Conservation (phyloP, 2,329 filamentous ascomycete genomes). For the Pestalotiopsis fici region DNA sequence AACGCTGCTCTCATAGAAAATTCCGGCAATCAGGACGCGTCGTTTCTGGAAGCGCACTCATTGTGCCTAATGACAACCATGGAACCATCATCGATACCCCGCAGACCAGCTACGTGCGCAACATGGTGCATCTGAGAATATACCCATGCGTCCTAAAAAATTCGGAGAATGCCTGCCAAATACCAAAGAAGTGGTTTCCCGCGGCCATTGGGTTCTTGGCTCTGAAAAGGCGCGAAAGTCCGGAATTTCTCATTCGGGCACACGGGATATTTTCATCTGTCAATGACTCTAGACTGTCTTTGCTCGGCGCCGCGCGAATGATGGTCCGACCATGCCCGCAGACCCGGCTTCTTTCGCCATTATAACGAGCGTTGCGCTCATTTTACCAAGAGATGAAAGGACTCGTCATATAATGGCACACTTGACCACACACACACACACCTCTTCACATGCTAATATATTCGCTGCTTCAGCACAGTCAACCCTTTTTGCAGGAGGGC, state of each 20-base stretch:
- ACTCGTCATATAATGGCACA: not conserved
- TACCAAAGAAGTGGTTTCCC: not conserved
- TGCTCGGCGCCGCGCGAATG: constrained; percentile 5
- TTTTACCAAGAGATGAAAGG: not conserved
- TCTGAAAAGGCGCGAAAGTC: not conserved
- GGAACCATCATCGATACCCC: not conserved
- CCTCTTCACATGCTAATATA: not conserved
- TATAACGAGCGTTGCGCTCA: not conserved
- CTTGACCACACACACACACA: not conserved
- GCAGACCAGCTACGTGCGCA: not conserved
- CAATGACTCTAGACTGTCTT: not conserved
- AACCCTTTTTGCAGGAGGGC: not conserved
- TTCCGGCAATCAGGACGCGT: constrained; percentile 9
- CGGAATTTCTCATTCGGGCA: not conserved
- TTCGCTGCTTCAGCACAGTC: not conserved
- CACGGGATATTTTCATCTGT: not conserved
- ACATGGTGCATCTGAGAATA: not conserved
- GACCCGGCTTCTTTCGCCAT: not conserved
- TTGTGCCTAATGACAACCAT: constrained; percentile 5
- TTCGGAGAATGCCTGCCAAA: constrained; percentile 7
- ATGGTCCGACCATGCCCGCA: not conserved
- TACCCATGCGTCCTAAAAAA: not conserved
- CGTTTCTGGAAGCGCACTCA: not conserved
- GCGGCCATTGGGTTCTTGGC: not conserved
- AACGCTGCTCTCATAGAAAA: not conserved